These are phyloP conservation scores for Musa schizocarpa DNA, from an alignment of 176 grass and related monocot genomes.

Conservation along the genomic window DNA sequence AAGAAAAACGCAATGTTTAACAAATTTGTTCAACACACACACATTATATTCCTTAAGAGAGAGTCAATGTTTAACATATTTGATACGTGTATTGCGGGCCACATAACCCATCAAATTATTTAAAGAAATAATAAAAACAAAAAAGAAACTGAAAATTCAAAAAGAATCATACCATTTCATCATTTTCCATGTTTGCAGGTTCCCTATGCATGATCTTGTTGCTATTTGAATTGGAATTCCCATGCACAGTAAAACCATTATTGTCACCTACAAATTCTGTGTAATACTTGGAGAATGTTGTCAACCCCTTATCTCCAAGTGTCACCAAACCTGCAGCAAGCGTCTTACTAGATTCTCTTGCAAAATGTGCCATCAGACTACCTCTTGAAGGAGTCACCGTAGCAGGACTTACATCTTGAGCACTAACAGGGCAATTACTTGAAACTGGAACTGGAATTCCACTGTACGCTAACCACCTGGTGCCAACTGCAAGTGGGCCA, in stretches of 20 bases:
- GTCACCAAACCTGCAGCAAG: conserved; percentile 73
- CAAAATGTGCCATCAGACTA: conserved; percentile 76
- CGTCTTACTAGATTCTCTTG: conserved; percentile 90
- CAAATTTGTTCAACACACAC: conserved; percentile 8
- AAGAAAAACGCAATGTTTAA: background rate
- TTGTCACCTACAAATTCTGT: conserved; percentile 48
- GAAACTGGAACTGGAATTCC: conserved; percentile 57
- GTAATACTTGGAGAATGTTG: conserved; percentile 65
- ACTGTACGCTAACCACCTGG: conserved; percentile 83
- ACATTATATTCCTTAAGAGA: too few relatives aligned
- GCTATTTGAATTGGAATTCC: conserved; percentile 35
- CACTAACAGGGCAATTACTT: conserved; percentile 51
- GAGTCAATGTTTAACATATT: too few relatives aligned
- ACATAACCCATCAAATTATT: too few relatives aligned
- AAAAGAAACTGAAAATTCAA: conserved; percentile 14
- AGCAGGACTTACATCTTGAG: conserved; percentile 48
- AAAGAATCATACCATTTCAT: conserved; percentile 52
- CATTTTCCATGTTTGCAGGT: conserved; percentile 39
- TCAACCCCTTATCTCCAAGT: conserved; percentile 84
- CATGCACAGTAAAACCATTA: conserved; percentile 41
- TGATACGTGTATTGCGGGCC: too few relatives aligned
- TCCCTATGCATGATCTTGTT: conserved; percentile 37
- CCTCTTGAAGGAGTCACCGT: conserved; percentile 35
- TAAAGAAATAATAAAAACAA: conserved; percentile 4
- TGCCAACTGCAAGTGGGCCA: conserved; percentile 76